Evolutionary conservation across 2,329 filamentous ascomycete genomes (phyloP).

Genomic region (Plenodomus biglobosus): DNA sequence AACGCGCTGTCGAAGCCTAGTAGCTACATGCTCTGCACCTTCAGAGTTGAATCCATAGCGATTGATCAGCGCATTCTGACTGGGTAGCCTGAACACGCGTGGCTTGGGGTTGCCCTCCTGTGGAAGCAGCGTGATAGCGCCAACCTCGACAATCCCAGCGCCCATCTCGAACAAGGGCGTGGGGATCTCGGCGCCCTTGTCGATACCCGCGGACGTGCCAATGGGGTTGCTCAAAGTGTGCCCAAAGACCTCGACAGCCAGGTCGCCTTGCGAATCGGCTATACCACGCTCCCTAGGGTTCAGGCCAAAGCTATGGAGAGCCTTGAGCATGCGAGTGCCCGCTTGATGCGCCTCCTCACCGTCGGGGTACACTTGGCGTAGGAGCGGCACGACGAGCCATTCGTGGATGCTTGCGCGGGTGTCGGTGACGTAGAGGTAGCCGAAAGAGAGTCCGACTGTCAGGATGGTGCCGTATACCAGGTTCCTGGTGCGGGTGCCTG

Average conservation of each 20-base stretch:
- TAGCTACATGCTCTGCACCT: conserved; percentile 84
- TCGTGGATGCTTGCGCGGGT: conserved; percentile 57
- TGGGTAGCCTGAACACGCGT: conserved; percentile 82
- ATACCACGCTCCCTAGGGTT: conserved; percentile 80
- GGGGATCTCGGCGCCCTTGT: conserved; percentile 90
- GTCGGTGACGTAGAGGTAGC: conserved; percentile 57
- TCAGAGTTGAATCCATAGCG: conserved; percentile 92
- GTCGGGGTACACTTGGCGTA: conserved; percentile 69
- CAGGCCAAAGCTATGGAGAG: conserved; percentile 71
- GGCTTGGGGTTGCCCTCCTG: conserved; percentile 87
- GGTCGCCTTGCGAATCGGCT: conserved; percentile 55
- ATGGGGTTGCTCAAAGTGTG: conserved; percentile 79
- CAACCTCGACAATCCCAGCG: conserved; percentile 85
- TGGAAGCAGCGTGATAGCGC: conserved; percentile 82
- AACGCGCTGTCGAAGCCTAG: conserved; percentile 73
- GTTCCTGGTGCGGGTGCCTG: conserved; percentile 52
- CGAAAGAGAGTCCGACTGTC: conserved; percentile 49
- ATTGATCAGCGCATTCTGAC: conserved; percentile 87
- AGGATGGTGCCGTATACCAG: conserved; percentile 58
- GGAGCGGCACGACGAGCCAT: conserved; percentile 58
- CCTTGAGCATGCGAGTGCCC: conserved; percentile 70
- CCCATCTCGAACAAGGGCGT: conserved; percentile 83
- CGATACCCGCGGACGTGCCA: conserved; percentile 91
- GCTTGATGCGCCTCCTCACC: conserved; percentile 90
- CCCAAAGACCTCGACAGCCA: conserved; percentile 72